A percentile compares a stretch with the other conserved stretches of the same genome.
These are phyloP conservation scores for Barnettozyma pratensis DNA, from an alignment of 805 yeast species.

Conservation along the genomic window DNA sequence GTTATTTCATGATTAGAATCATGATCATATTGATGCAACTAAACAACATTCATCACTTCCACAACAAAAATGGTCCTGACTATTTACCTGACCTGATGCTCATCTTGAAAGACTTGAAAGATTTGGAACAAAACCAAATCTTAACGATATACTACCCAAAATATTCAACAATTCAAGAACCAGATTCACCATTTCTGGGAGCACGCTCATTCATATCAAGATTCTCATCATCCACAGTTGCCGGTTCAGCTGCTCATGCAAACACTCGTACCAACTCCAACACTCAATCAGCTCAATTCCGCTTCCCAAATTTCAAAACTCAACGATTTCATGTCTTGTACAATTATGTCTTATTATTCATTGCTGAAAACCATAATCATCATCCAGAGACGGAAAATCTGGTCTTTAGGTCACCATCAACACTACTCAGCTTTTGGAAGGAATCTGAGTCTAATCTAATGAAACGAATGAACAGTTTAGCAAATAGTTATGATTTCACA, in stretches of 20 bases:
- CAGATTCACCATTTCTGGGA: not conserved
- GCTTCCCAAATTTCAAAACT: conserved; percentile 10
- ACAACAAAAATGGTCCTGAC: not conserved
- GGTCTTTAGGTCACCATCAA: conserved; percentile 1
- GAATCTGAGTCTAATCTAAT: conserved; percentile 7
- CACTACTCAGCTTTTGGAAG: conserved; percentile 14
- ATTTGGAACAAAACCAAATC: conserved; percentile 18
- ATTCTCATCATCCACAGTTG: conserved; percentile 1
- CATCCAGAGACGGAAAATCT: not conserved
- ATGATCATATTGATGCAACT: conserved; percentile 14
- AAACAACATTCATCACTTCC: conserved; percentile 14
- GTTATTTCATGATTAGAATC: conserved; percentile 15
- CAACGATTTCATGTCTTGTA: conserved; percentile 18
- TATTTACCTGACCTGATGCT: too few species aligned
- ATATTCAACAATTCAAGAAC: conserved; percentile 2
- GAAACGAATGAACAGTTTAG: conserved; percentile 9
- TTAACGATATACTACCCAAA: conserved; percentile 13
- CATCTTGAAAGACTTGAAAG: conserved; percentile 12
- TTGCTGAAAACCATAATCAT: conserved; percentile 9
- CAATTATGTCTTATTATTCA: conserved; percentile 12
- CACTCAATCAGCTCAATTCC: not conserved
- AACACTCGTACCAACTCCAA: too few species aligned
- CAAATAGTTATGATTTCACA: conserved; percentile 8
- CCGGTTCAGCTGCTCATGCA: not conserved
- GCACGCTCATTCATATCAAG: not conserved